phyloP scores from a whole-genome alignment of 345 rosid genomes.

The Pistacia integerrima region DNA sequence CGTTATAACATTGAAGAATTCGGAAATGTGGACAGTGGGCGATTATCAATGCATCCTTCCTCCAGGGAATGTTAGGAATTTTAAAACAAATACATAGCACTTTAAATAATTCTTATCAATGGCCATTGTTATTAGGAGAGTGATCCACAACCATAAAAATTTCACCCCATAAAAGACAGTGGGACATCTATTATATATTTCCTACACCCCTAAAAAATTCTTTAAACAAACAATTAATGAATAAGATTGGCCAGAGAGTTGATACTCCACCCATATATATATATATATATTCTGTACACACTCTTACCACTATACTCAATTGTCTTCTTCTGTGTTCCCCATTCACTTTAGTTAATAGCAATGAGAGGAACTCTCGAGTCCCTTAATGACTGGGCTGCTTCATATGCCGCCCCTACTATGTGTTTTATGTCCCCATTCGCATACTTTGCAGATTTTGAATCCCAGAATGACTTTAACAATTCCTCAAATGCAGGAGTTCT shows the following conservation, averaged over 20 bases:
- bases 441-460: constrained; percentile 57
- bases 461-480: constrained; percentile 70
- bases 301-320: constrained; percentile 9
- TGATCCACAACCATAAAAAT: not conserved
- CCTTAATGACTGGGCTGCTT: constrained; percentile 61
- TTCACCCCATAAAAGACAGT: not conserved
- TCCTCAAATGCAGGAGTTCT: constrained; percentile 89
- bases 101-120: not conserved
- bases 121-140: not conserved
- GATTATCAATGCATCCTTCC: too few species aligned
- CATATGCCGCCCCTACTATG: constrained; percentile 42
- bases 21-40: too few species aligned
- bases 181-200: constrained; percentile 19
- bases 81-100: not conserved
- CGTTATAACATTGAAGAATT: too few species aligned
- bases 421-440: constrained; percentile 79
- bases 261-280: not conserved
- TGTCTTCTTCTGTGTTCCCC: constrained; percentile 4
- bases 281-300: constrained; percentile 43
- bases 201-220: constrained; percentile 2
- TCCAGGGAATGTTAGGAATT: too few species aligned
- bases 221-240: constrained; percentile 35
- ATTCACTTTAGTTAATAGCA: constrained; percentile 64
- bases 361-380: constrained; percentile 91
- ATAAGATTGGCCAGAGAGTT: constrained; percentile 16